Base-by-base conservation (phyloP, 306 rosid species). In the Chamaecrista fasciculata region DNA sequence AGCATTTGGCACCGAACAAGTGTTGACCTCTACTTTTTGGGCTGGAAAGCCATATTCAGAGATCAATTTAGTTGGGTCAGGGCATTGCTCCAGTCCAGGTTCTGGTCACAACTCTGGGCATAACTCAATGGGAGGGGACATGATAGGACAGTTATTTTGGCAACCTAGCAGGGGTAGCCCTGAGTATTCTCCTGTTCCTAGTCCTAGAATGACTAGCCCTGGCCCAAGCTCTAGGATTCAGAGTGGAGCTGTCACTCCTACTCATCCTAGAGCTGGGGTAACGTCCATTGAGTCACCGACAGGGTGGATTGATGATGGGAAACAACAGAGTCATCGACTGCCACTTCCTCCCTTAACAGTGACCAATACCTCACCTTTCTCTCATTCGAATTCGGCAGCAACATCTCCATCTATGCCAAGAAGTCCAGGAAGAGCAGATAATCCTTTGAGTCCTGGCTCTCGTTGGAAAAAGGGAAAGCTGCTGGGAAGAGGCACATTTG, bases 21-120 rank as follows among this genome's bases (percentile, higher is more conserved):
- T 78, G 4, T 34, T 70, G 47, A 85, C 71, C 83, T 62, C 91
- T 43, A 68, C 89, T 62, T 79, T 77, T 69, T 80, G 88, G 88
- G 62, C 84, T 53, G 83, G 83, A 37, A 87, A 84, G 52, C 69
- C 79, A 60, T 74, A 78, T 70, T 60, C 87, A 4, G 92, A 87
- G 62, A 67, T 84, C 68, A 76, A 71, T 62, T 67, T 85, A 26
- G 56, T 63, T 71, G 97, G 99, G 43, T 91, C 99, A 66, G 95
- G 99, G 53, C 97, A 89, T 61, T 86, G 99, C 82, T 95, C 99
- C 23, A 95, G 99, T 78, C 99, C 97, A 24, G 96, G 96, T 68
- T 95, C 99, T 0, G 99, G 99, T 77, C 99, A 91, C 58, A 95
- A 95, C 72, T 95, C 99, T 48, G 97, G 99, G 47, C 97, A 95